phyloP scores from a whole-genome alignment of 1,284 basidiomycete species.

The Ceratobasidium papillatum region DNA sequence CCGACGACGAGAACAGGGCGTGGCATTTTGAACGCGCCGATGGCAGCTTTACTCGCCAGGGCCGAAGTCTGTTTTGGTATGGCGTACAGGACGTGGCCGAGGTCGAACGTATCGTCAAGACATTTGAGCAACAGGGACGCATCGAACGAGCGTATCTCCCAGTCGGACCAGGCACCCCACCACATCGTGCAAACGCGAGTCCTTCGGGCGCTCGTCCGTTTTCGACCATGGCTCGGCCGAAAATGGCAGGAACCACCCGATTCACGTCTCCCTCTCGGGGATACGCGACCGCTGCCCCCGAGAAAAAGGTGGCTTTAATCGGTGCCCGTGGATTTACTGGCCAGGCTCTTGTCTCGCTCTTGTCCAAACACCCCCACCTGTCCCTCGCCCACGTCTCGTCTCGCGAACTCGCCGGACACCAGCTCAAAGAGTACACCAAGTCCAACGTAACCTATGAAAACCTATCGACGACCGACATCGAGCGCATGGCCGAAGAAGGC shows the following conservation, averaged over 20 bases:
- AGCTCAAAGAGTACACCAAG: conserved; percentile 87
- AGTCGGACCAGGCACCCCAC: conserved; percentile 82
- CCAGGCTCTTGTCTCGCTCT: conserved; percentile 85
- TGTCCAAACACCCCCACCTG: conserved; percentile 87
- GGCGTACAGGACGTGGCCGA: conserved; percentile 92
- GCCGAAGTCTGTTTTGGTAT: conserved; percentile 96
- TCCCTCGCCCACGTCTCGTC: conserved; percentile 95
- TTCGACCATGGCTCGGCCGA: conserved; percentile 73
- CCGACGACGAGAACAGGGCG: conserved; percentile 93
- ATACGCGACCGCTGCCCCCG: conserved; percentile 64
- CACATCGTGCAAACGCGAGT: conserved; percentile 59
- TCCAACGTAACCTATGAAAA: conserved; percentile 79
- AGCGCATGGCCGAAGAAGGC: conserved; percentile 85
- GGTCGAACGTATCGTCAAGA: conserved; percentile 86
- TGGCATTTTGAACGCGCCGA: conserved; percentile 99
- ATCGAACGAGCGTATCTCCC: conserved; percentile 91
- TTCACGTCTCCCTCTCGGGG: conserved; percentile 58
- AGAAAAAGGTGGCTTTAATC: conserved; percentile 92
- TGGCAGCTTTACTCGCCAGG: conserved; percentile 95
- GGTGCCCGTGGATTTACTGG: conserved; percentile 97
- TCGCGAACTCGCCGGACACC: conserved; percentile 87
- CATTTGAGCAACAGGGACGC: conserved; percentile 85
- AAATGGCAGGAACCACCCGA: conserved; percentile 51
- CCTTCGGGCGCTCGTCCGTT: conserved; percentile 62
- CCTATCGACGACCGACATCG: conserved; percentile 78